These are phyloP conservation scores for Periconia sp. DNA, from an alignment of 2,329 filamentous ascomycete species.

Conservation along the genomic window DNA sequence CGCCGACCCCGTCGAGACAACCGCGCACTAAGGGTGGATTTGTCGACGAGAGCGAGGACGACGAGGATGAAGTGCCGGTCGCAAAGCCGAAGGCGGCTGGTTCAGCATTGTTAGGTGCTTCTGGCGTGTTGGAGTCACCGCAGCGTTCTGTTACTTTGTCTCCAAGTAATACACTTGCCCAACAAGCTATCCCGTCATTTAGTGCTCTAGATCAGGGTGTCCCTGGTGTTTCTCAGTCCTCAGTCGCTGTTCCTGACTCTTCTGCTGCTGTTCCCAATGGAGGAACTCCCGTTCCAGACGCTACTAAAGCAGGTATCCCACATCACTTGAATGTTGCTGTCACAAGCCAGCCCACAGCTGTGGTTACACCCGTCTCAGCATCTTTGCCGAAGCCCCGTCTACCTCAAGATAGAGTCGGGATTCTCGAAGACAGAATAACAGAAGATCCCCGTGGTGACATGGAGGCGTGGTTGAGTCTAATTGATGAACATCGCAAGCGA, in stretches of 20 bases:
- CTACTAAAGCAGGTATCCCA: constrained; percentile 41
- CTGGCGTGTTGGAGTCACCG: constrained; percentile 56
- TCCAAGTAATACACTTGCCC: constrained; percentile 60
- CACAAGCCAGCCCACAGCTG: constrained; percentile 49
- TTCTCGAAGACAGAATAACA: constrained; percentile 88
- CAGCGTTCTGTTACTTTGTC: constrained; percentile 62
- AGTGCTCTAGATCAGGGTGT: constrained; percentile 60
- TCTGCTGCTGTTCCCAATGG: constrained; percentile 57
- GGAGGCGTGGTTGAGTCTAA: constrained; percentile 88
- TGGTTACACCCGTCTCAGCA: constrained; percentile 33
- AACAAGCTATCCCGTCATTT: constrained; percentile 67
- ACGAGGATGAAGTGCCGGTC: constrained; percentile 57
- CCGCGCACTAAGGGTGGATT: constrained; percentile 65
- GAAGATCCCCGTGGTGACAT: constrained; percentile 93
- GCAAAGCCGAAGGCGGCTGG: constrained; percentile 58
- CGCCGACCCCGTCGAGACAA: constrained; percentile 46
- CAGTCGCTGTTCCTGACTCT: constrained; percentile 50
- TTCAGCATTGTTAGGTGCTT: constrained; percentile 56
- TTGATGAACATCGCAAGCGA: constrained; percentile 81
- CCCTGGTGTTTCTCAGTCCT: constrained; percentile 45
- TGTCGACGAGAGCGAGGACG: constrained; percentile 67
- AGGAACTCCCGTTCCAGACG: constrained; percentile 45
- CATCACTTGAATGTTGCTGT: constrained; percentile 34
- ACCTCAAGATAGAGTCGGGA: constrained; percentile 75
- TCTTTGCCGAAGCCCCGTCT: constrained; percentile 59